Percentiles rank a stretch among this genome's conserved stretches.
These are phyloP conservation scores for Rhynchospora breviuscula DNA, from an alignment of 176 grass and related monocot genomes.

Conservation along the genomic window DNA sequence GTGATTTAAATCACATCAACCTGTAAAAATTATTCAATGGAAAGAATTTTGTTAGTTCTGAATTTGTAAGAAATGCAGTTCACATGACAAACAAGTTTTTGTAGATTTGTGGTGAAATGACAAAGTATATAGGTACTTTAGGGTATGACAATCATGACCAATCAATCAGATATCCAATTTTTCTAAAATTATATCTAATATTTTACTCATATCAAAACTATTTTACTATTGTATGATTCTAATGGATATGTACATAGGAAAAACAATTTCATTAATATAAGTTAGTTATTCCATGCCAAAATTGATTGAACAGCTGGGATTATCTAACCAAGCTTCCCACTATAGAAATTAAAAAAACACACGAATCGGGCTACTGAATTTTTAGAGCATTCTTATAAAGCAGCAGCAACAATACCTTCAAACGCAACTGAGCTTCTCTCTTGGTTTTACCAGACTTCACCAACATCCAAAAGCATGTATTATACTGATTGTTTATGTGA, in stretches of 20 bases:
- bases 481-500: slow-evolving; percentile 67
- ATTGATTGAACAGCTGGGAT: background rate
- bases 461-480: slow-evolving; percentile 80
- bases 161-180: too few species aligned
- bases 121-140: too few species aligned
- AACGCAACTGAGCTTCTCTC: slow-evolving; percentile 50
- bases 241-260: background rate
- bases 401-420: slow-evolving; percentile 48
- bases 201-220: background rate
- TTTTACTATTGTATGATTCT: background rate
- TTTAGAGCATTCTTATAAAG: slow-evolving; percentile 5
- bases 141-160: too few species aligned
- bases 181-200: background rate
- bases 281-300: background rate
- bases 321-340: slow-evolving; percentile 1
- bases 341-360: background rate
- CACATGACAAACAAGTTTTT: too few species aligned
- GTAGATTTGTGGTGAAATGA: background rate
- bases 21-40: background rate
- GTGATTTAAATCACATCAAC: too few species aligned
- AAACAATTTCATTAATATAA: background rate
- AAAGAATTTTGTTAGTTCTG: background rate
- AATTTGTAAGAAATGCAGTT: background rate
- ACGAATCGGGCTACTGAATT: background rate
- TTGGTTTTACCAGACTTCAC: slow-evolving; percentile 67